Percentiles rank a stretch among this genome's conserved stretches.
These are phyloP conservation scores for Fraxinus quadrangulata DNA, from an alignment of 257 asterid genomes.

Conservation along the genomic window DNA sequence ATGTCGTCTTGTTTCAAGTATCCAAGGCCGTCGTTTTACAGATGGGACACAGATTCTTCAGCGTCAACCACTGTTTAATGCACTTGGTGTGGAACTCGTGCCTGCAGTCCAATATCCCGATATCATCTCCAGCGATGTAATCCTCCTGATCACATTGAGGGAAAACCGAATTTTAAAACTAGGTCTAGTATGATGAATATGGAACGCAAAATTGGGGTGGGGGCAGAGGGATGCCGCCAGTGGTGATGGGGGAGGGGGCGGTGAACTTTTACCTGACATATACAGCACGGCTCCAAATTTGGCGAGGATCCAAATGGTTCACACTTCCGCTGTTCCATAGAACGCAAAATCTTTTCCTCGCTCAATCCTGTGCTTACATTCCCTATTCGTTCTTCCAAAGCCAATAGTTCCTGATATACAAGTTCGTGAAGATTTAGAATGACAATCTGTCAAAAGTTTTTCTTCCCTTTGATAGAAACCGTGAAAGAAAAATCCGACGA, in stretches of 20 bases:
- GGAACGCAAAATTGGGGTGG: background rate
- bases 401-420: constrained; percentile 70
- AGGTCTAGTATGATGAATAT: background rate
- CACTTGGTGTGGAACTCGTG: constrained; percentile 79
- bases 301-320: constrained; percentile 27
- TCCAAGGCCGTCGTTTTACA: constrained; percentile 76
- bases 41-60: constrained; percentile 87
- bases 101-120: constrained; percentile 73
- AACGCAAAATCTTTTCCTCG: constrained; percentile 50
- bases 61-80: constrained; percentile 75
- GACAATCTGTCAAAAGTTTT: background rate
- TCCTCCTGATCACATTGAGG: constrained; percentile 52
- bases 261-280: constrained; percentile 65
- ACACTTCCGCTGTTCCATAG: constrained; percentile 54
- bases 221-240: too few species aligned
- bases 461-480: background rate
- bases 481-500: background rate
- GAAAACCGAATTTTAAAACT: background rate
- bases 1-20: constrained; percentile 25
- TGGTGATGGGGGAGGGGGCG: background rate
- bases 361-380: constrained; percentile 79
- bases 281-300: constrained; percentile 75
- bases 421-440: background rate
- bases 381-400: constrained; percentile 89
- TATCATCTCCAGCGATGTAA: constrained; percentile 56